A percentile compares a stretch with the other conserved stretches of the same genome.
phyloP scores from a whole-genome alignment of 345 rosid genomes.

The Brassica incana region DNA sequence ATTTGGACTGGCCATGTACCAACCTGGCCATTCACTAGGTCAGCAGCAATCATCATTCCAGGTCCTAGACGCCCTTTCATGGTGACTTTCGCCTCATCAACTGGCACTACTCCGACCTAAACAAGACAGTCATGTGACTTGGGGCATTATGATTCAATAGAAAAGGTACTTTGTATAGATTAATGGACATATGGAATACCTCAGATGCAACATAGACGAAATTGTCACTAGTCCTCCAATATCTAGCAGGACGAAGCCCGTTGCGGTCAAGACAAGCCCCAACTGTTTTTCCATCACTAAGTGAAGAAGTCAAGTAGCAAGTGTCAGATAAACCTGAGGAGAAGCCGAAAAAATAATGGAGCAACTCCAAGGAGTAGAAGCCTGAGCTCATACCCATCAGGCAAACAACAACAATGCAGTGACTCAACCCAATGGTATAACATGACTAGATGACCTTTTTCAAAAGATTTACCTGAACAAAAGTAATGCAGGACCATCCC shows the following conservation, averaged over 20 bases:
- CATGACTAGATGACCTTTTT: not conserved
- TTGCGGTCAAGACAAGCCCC: slow-evolving; percentile 98
- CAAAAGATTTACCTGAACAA: slow-evolving; percentile 71
- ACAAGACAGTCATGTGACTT: too few relatives aligned
- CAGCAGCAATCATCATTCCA: slow-evolving; percentile 98
- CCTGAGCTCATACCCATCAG: slow-evolving; percentile 28
- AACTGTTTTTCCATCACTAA: slow-evolving; percentile 98
- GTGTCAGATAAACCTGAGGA: slow-evolving; percentile 40
- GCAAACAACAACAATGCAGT: slow-evolving; percentile 5
- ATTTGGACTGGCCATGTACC: slow-evolving; percentile 27
- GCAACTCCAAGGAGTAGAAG: slow-evolving; percentile 22
- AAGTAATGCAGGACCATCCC: slow-evolving; percentile 99
- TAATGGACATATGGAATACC: slow-evolving; percentile 48
- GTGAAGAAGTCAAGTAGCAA: slow-evolving; percentile 44
- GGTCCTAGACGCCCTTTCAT: slow-evolving; percentile 99
- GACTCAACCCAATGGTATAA: too few relatives aligned
- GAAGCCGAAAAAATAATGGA: slow-evolving; percentile 23
- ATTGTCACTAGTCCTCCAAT: slow-evolving; percentile 94
- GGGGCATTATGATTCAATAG: too few relatives aligned
- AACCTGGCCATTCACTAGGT: slow-evolving; percentile 88
- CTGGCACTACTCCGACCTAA: slow-evolving; percentile 96
- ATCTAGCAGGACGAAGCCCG: slow-evolving; percentile 99
- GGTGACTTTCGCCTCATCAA: slow-evolving; percentile 88
- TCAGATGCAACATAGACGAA: slow-evolving; percentile 97
- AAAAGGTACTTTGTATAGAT: slow-evolving; percentile 8